These are phyloP conservation scores for Thermothelomyces thermophilus DNA, from an alignment of 2,329 filamentous ascomycete genomes.

Conservation along the genomic window DNA sequence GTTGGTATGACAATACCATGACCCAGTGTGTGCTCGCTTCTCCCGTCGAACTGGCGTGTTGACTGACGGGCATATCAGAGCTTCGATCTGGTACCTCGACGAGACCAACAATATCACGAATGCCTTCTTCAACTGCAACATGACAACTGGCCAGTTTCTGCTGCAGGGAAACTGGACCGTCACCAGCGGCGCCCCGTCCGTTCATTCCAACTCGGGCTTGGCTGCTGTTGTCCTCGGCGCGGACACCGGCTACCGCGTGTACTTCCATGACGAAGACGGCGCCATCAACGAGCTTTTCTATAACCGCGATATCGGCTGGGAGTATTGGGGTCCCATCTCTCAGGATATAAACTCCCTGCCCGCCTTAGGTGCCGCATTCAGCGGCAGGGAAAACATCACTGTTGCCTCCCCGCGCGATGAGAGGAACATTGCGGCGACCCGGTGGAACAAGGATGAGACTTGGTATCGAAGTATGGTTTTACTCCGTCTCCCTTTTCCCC, in stretches of 20 bases:
- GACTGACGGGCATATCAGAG: conserved; percentile 22
- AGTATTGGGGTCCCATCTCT: conserved; percentile 29
- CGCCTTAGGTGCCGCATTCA: conserved; percentile 29
- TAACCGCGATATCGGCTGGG: conserved; percentile 26
- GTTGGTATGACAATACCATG: conserved; percentile 29
- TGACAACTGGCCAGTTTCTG: conserved; percentile 30
- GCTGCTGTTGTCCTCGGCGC: conserved; percentile 30
- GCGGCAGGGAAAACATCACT: conserved; percentile 30
- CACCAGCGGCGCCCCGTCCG: conserved; percentile 24
- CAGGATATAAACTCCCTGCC: conserved; percentile 26
- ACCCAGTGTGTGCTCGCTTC: conserved; percentile 29
- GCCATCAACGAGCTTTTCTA: conserved; percentile 31
- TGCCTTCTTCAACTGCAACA: conserved; percentile 31
- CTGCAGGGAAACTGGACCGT: conserved; percentile 29
- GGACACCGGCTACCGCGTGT: conserved; percentile 32
- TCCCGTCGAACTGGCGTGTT: background rate
- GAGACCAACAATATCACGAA: conserved; percentile 29
- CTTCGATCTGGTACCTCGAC: conserved; percentile 33
- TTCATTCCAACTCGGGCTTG: conserved; percentile 29
- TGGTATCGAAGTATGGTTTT: conserved; percentile 31
- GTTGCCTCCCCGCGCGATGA: conserved; percentile 30
- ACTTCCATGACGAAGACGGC: conserved; percentile 32
- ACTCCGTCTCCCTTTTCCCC: too few species aligned
- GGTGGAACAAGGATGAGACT: conserved; percentile 25
- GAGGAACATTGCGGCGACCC: conserved; percentile 30